Conservation (phyloP, 2,329 filamentous ascomycete species). For the Talaromyces sp. region DNA sequence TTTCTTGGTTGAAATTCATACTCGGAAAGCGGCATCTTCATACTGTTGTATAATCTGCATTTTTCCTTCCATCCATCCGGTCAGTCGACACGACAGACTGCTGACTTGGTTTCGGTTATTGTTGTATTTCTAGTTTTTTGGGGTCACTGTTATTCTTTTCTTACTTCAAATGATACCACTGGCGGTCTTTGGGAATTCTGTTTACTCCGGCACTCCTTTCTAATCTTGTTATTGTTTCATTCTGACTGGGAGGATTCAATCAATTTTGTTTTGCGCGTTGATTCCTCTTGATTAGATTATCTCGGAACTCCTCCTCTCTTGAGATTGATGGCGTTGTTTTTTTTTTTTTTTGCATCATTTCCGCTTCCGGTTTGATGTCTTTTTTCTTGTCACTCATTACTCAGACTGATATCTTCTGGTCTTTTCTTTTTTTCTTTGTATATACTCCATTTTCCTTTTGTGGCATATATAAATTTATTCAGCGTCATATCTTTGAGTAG, state of each 20-base stretch:
- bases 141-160: background rate
- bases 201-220: constrained; percentile 6
- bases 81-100: background rate
- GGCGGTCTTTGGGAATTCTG: constrained; percentile 13
- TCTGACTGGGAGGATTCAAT: constrained; percentile 13
- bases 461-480: background rate
- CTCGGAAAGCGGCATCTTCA: constrained; percentile 10
- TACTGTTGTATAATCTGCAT: constrained; percentile 11
- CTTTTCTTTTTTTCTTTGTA: background rate
- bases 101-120: background rate
- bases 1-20: background rate
- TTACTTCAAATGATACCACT: constrained; percentile 14
- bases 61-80: background rate
- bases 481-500: background rate
- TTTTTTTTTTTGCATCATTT: background rate
- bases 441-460: background rate
- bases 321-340: constrained; percentile 1
- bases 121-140: constrained; percentile 1
- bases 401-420: background rate
- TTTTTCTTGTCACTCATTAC: background rate
- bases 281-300: background rate
- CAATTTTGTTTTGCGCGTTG: background rate
- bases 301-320: constrained; percentile 2
- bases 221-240: background rate
- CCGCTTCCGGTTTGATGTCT: background rate